These are phyloP conservation scores for Inga oerstediana DNA, from an alignment of 306 rosid genomes.

Conservation along the genomic window DNA sequence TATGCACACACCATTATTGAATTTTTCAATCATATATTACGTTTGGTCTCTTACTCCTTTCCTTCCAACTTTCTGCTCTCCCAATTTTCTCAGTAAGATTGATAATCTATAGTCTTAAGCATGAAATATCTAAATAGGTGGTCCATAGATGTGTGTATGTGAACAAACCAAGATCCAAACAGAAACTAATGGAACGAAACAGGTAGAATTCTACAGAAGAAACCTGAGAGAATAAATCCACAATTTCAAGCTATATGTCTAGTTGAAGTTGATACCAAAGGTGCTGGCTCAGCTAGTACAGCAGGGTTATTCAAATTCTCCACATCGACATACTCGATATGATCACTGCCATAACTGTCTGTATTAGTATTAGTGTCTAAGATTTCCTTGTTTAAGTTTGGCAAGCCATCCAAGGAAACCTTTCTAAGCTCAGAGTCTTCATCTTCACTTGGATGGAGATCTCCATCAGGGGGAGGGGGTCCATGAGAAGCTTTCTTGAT, in stretches of 20 bases:
- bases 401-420: constrained; percentile 33
- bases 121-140: background rate
- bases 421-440: constrained; percentile 47
- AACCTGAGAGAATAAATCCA: background rate
- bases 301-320: constrained; percentile 36
- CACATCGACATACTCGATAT: constrained; percentile 24
- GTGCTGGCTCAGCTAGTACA: constrained; percentile 37
- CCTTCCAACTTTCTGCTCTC: background rate
- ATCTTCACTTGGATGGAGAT: constrained; percentile 45
- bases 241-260: background rate
- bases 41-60: background rate
- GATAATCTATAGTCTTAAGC: background rate
- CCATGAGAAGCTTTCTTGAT: constrained; percentile 53
- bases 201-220: background rate
- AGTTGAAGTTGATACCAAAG: constrained; percentile 50
- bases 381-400: constrained; percentile 44
- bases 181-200: background rate
- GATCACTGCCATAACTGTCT: constrained; percentile 21
- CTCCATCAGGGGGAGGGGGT: constrained; percentile 45
- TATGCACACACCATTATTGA: background rate
- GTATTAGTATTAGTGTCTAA: constrained; percentile 28
- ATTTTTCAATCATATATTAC: background rate
- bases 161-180: constrained; percentile 14
- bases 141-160: background rate
- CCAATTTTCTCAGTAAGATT: background rate